Evolutionary conservation across 768 basidiomycete genomes (phyloP).

Genomic region (Kwoniella shandongensis): DNA sequence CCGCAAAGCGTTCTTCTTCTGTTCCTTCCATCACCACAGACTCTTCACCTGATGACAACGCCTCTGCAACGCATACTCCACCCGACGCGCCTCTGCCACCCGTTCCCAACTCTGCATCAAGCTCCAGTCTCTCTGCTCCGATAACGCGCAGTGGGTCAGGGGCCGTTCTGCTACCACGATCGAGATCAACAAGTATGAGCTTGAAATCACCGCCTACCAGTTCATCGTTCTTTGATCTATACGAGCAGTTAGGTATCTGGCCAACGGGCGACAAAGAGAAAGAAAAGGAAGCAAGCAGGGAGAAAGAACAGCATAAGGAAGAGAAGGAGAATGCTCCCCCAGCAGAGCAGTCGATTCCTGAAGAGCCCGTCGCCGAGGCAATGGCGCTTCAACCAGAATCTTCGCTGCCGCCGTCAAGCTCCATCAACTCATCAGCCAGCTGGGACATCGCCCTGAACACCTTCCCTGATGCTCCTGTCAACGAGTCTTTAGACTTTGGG

Average conservation of each 20-base stretch:
- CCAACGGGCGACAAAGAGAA: constrained; percentile 33
- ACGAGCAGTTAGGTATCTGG: constrained; percentile 51
- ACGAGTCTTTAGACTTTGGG: constrained; percentile 23
- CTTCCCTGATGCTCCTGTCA: constrained; percentile 31
- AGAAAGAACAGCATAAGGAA: constrained; percentile 3
- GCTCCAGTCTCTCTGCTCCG: constrained; percentile 9
- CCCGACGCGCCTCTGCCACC: constrained; percentile 24
- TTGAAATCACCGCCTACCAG: constrained; percentile 46
- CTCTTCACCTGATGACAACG: constrained; percentile 9
- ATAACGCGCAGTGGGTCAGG: constrained; percentile 17
- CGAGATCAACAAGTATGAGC: constrained; percentile 45
- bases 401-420: background rate
- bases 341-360: background rate
- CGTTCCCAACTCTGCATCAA: constrained; percentile 2
- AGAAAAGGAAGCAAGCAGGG: constrained; percentile 3
- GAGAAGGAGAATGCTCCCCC: constrained; percentile 7
- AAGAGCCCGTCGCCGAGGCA: constrained; percentile 1
- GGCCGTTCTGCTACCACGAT: constrained; percentile 39
- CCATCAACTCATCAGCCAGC: constrained; percentile 28
- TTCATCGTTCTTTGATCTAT: constrained; percentile 50
- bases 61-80: constrained; percentile 14
- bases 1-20: constrained; percentile 15
- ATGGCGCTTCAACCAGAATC: background rate
- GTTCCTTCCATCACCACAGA: constrained; percentile 21
- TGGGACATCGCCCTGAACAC: constrained; percentile 42